phyloP scores from a whole-genome alignment of 306 rosid genomes.

The Citrullus amarus region DNA sequence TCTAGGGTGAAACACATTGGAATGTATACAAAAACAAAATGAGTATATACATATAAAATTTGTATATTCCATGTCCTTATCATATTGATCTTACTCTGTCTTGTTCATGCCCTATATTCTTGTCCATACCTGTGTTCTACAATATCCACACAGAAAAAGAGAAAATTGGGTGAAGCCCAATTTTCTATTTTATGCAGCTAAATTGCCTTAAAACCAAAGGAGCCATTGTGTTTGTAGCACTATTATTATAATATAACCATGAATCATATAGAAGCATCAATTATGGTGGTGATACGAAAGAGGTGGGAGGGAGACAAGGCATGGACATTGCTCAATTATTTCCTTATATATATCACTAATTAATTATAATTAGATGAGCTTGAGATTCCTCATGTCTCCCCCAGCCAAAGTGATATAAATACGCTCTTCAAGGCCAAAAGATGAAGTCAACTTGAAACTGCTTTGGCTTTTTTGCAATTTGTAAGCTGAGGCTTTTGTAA shows the following conservation, averaged over 20 bases:
- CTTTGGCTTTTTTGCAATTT: neutral
- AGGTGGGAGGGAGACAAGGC: slow-evolving; percentile 11
- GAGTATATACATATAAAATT: too few species aligned
- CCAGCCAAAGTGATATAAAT: neutral
- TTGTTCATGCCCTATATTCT: neutral
- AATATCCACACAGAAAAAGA: neutral
- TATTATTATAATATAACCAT: neutral
- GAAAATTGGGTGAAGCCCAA: neutral
- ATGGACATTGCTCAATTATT: neutral
- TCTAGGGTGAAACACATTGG: too few species aligned
- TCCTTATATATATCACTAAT: neutral
- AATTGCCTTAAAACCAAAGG: neutral
- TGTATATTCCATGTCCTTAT: too few species aligned
- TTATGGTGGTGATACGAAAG: neutral
- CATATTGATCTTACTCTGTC: neutral
- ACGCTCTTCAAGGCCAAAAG: neutral
- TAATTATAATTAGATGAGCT: neutral
- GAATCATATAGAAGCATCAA: neutral
- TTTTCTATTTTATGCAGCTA: neutral
- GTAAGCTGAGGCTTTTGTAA: neutral
- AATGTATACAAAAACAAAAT: too few species aligned
- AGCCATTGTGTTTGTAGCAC: neutral
- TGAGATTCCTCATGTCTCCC: slow-evolving; percentile 10
- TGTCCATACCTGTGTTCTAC: neutral
- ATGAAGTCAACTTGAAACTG: neutral